Conservation (phyloP, 768 basidiomycete genomes). For the Russula sp. region DNA sequence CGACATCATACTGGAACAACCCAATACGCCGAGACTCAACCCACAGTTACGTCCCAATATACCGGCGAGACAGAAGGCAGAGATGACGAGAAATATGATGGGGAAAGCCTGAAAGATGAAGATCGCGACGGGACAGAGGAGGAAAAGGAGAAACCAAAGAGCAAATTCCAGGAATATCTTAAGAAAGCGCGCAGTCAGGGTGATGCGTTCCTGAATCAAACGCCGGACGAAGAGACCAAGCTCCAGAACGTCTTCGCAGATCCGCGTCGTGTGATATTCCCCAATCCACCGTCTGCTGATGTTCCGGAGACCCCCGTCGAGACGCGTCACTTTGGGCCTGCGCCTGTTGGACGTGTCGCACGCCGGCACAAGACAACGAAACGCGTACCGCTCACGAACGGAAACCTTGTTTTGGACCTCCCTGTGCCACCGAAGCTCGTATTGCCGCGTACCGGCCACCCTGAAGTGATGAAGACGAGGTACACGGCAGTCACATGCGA, state of each 20-base stretch:
- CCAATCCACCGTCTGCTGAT: conserved; percentile 36
- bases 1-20: conserved; percentile 50
- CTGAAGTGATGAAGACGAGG: conserved; percentile 69
- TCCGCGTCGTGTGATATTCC: conserved; percentile 19
- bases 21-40: conserved; percentile 13
- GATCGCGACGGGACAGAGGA: conserved; percentile 28
- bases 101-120: conserved; percentile 18
- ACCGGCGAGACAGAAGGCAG: conserved; percentile 8
- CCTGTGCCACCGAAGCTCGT: conserved; percentile 82
- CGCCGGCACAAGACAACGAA: conserved; percentile 74
- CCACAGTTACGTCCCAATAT: conserved; percentile 11
- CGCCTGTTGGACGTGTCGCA: conserved; percentile 72
- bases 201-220: conserved; percentile 36
- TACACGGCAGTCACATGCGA: conserved; percentile 93
- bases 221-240: conserved; percentile 34
- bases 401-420: conserved; percentile 83
- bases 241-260: conserved; percentile 29
- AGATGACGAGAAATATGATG: not conserved
- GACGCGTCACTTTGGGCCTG: conserved; percentile 85
- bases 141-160: conserved; percentile 28
- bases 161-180: conserved; percentile 22
- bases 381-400: conserved; percentile 78
- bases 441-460: conserved; percentile 63
- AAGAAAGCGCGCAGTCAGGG: conserved; percentile 12
- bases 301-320: conserved; percentile 48